A percentile compares a stretch with the other conserved stretches of the same genome.
Conservation (phyloP, 192 early-diverging fungal genomes). For the Lobosporangium transversale region DNA sequence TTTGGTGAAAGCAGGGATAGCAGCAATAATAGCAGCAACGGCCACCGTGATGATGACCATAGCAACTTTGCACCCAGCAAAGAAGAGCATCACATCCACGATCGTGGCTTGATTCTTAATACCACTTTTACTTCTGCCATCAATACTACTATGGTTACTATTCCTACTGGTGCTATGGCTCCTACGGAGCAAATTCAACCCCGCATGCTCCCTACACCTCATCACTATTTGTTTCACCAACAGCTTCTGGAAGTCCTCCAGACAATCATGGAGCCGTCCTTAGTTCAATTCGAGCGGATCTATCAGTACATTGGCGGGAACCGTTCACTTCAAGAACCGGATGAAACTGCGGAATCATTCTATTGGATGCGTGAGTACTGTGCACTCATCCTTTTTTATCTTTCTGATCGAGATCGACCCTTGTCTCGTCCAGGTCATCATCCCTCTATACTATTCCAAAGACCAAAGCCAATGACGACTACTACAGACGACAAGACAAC, state of each 20-base stretch:
- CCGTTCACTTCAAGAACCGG: conserved; percentile 2
- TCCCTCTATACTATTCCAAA: no score
- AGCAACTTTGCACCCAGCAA: no score
- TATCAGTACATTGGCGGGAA: conserved; percentile 33
- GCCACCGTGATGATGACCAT: no score
- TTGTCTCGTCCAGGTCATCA: neutral
- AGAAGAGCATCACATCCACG: no score
- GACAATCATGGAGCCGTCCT: conserved; percentile 4
- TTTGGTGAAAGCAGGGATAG: no score
- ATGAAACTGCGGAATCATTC: conserved; percentile 17
- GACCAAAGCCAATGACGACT: no score
- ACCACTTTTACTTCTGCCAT: no score
- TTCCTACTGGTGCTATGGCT: no score
- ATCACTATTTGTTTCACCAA: conserved; percentile 14
- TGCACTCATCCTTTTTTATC: conserved; percentile 31
- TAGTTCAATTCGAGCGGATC: conserved; percentile 25
- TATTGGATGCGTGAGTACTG: conserved; percentile 41
- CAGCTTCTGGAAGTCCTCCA: conserved; percentile 24
- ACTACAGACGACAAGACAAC: conserved; percentile 10
- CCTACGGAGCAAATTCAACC: no score
- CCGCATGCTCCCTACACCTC: conserved; percentile 20
- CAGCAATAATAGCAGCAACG: no score
- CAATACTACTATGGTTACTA: no score
- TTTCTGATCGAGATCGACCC: neutral
- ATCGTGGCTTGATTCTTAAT: no score